Percentiles rank a stretch among this genome's conserved stretches.
Evolutionary conservation across 2,329 filamentous ascomycete genomes (phyloP).

Genomic region (Botrytis elliptica): DNA sequence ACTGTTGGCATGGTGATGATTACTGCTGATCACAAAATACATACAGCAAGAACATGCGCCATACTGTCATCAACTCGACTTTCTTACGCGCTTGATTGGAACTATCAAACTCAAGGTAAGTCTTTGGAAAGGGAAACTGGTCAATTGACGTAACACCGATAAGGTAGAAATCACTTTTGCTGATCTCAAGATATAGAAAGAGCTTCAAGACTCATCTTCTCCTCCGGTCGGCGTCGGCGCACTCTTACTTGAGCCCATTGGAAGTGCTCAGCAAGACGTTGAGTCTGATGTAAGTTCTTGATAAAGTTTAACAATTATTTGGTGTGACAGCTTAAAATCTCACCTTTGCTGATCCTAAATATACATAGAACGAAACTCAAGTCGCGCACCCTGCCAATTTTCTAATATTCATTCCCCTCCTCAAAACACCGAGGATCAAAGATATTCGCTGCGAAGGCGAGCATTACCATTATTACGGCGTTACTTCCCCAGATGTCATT

Average conservation of each 20-base stretch:
- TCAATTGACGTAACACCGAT: too few species aligned
- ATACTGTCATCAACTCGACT: neutral
- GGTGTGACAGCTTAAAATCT: neutral
- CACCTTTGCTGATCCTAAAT: neutral
- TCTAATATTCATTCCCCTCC: neutral
- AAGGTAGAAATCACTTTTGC: neutral
- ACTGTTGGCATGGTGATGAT: neutral
- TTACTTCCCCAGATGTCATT: neutral
- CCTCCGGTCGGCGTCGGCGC: neutral
- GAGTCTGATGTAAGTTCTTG: neutral
- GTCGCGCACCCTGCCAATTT: neutral
- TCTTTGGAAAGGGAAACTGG: neutral
- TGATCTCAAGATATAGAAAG: neutral
- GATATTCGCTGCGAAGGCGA: neutral
- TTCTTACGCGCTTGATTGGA: neutral
- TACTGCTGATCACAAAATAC: neutral
- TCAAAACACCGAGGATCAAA: neutral
- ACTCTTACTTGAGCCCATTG: neutral
- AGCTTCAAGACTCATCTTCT: neutral
- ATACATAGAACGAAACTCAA: neutral
- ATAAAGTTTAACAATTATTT: too few species aligned
- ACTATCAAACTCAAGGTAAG: neutral
- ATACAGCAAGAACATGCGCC: neutral
- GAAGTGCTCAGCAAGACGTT: neutral
- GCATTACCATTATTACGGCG: slow-evolving; percentile 6